Percentiles rank a stretch among this genome's conserved stretches.
Conservation (phyloP, 2,329 filamentous ascomycete species). For the Alternaria burnsii region DNA sequence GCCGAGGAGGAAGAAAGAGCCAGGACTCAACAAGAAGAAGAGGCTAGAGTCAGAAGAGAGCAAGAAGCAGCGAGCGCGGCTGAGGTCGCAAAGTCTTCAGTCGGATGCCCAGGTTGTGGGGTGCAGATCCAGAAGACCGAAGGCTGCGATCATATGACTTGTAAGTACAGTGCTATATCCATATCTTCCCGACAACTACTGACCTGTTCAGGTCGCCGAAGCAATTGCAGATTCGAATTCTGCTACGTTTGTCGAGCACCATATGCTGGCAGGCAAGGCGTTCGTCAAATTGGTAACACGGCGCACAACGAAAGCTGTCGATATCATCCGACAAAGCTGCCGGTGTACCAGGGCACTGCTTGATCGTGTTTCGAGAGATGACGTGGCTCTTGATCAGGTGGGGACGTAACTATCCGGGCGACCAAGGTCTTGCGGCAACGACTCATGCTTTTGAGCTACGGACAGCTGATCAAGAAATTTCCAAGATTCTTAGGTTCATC, state of each 20-base stretch:
- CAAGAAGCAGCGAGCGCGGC: background rate
- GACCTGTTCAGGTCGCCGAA: no score
- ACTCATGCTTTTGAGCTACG: no score
- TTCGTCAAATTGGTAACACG: background rate
- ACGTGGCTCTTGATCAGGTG: no score
- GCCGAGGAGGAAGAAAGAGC: no score
- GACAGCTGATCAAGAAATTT: no score
- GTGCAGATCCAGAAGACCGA: background rate
- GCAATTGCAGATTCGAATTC: background rate
- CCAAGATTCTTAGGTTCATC: no score
- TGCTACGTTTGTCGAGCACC: background rate
- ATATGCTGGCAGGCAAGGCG: background rate
- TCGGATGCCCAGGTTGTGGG: background rate
- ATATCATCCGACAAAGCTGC: background rate
- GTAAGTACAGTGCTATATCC: background rate
- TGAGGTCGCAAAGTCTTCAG: background rate
- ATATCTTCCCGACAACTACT: rapidly evolving
- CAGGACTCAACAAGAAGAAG: no score
- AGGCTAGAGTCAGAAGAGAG: background rate
- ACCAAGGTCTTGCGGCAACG: no score
- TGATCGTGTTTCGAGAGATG: no score
- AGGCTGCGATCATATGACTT: constrained; percentile 5
- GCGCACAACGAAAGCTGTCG: background rate
- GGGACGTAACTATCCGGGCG: no score
- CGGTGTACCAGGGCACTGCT: no score